Percentiles rank a stretch among this genome's conserved stretches.
Evolutionary conservation across 2,329 filamentous ascomycete genomes (phyloP).

Genomic region (Penicillium sp.): DNA sequence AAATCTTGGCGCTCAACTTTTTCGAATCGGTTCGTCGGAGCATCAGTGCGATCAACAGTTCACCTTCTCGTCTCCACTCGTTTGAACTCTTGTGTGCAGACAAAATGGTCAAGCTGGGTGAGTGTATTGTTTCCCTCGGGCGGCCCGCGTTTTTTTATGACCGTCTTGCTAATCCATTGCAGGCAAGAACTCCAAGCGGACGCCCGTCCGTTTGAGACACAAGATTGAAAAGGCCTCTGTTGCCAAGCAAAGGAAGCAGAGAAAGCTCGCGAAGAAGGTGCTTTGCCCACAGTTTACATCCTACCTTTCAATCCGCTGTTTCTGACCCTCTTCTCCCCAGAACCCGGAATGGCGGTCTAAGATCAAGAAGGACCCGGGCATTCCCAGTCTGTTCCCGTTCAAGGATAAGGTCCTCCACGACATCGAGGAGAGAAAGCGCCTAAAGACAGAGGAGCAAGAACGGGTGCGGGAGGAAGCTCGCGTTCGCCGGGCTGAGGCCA

Average conservation of each 20-base stretch:
- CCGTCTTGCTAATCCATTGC: slow-evolving; percentile 11
- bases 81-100: slow-evolving; percentile 11
- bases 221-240: slow-evolving; percentile 93
- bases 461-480: slow-evolving; percentile 66
- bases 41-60: slow-evolving; percentile 12
- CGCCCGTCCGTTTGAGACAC: slow-evolving; percentile 81
- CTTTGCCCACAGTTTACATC: not conserved
- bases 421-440: slow-evolving; percentile 81
- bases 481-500: slow-evolving; percentile 36
- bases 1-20: slow-evolving; percentile 37
- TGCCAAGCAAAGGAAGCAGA: slow-evolving; percentile 85
- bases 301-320: not conserved
- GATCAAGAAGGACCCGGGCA: slow-evolving; percentile 95
- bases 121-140: slow-evolving; percentile 5
- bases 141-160: not conserved
- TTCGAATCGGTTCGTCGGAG: slow-evolving; percentile 22
- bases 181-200: slow-evolving; percentile 96
- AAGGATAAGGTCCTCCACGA: slow-evolving; percentile 93
- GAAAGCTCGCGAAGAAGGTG: slow-evolving; percentile 82
- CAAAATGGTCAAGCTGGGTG: slow-evolving; percentile 45
- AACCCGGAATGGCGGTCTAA: slow-evolving; percentile 96
- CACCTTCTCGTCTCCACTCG: slow-evolving; percentile 14
- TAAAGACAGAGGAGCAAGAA: slow-evolving; percentile 75
- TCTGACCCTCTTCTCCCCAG: slow-evolving; percentile 37
- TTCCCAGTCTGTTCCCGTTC: slow-evolving; percentile 95